Conservation (phyloP, 192 early-diverging fungal genomes). For the Coemansia asiatica region DNA sequence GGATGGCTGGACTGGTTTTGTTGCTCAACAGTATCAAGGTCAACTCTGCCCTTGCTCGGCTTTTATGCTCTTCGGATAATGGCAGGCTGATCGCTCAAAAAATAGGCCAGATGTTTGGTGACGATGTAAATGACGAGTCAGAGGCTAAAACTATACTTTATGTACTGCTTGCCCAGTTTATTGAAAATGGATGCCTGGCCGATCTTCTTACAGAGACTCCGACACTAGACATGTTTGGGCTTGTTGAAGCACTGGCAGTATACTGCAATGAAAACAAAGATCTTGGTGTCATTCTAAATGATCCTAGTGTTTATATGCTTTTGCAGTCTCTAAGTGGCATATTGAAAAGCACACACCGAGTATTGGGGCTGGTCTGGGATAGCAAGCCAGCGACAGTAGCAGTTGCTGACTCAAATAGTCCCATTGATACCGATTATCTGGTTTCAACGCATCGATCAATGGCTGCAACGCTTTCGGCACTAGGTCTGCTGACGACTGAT, state of each 20-base stretch:
- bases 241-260: conserved; percentile 34
- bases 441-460: conserved; percentile 27
- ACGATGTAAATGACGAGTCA: conserved; percentile 27
- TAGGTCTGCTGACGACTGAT: conserved; percentile 24
- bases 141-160: conserved; percentile 36
- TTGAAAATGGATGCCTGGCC: conserved; percentile 10
- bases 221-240: conserved; percentile 15
- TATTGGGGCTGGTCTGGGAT: conserved; percentile 19
- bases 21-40: conserved; percentile 36
- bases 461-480: conserved; percentile 14
- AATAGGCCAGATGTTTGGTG: conserved; percentile 40
- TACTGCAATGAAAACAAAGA: conserved; percentile 33
- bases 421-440: conserved; percentile 12
- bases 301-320: conserved; percentile 1
- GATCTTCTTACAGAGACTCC: conserved; percentile 10
- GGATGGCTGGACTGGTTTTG: conserved; percentile 34
- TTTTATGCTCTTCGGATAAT: conserved; percentile 19
- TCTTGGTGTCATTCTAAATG: background rate
- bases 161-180: conserved; percentile 22
- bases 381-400: background rate
- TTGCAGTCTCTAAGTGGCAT: background rate
- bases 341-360: background rate
- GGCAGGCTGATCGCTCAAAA: conserved; percentile 20
- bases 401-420: background rate
- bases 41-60: background rate